phyloP scores from a whole-genome alignment of 306 rosid species.

The Cucurbita maxima region DNA sequence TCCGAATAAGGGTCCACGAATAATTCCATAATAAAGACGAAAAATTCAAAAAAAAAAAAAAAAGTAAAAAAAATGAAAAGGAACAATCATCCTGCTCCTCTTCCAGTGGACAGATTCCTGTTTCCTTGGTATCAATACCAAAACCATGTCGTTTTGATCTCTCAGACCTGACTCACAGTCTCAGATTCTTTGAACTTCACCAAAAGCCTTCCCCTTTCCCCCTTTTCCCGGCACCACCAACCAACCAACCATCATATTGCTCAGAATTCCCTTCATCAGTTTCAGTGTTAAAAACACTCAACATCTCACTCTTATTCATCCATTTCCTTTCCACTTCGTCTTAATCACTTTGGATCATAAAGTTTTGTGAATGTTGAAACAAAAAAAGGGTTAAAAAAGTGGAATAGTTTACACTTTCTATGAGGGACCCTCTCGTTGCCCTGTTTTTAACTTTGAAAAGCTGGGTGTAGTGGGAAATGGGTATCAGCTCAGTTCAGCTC shows the following conservation, averaged over 20 bases:
- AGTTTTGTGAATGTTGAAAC: background rate
- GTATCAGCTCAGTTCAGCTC: too few relatives aligned
- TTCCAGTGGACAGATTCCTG: constrained; percentile 5
- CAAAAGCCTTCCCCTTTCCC: background rate
- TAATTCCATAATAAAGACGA: background rate
- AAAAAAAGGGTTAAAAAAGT: background rate
- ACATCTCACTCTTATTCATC: background rate
- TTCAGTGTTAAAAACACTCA: background rate
- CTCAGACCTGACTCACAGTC: background rate
- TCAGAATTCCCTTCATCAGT: background rate
- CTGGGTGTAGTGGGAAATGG: background rate
- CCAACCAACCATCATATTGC: background rate
- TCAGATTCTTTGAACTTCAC: background rate
- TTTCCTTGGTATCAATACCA: background rate
- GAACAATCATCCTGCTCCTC: constrained; percentile 7
- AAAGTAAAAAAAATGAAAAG: background rate
- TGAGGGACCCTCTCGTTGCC: background rate
- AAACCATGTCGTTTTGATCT: constrained; percentile 1
- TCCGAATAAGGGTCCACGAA: constrained; percentile 9
- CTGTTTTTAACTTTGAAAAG: too few relatives aligned
- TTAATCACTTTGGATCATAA: constrained; percentile 2
- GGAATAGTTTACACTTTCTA: background rate
- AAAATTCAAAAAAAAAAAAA: background rate
- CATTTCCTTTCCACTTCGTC: background rate
- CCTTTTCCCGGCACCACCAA: constrained; percentile 5